A percentile compares a stretch with the other conserved stretches of the same genome.
These are phyloP conservation scores for Candida neerlandica DNA, from an alignment of 1,139 yeast genomes.

Conservation along the genomic window DNA sequence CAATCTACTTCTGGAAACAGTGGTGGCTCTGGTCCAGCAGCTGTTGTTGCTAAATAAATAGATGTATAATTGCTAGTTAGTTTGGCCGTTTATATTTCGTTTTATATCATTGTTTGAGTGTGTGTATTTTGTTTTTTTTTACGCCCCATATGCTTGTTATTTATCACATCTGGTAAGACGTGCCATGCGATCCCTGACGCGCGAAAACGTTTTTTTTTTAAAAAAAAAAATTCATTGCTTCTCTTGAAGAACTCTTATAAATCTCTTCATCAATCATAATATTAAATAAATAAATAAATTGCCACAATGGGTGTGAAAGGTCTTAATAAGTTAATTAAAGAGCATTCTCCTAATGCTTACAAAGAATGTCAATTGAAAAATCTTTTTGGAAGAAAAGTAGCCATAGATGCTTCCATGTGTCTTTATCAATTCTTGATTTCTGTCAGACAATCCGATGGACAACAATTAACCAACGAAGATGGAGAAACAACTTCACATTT, in stretches of 20 bases:
- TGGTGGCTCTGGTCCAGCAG: neutral
- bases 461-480: slow-evolving; percentile 78
- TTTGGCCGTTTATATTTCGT: neutral
- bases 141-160: too few species aligned
- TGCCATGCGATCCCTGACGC: neutral
- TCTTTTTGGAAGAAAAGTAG: slow-evolving; percentile 91
- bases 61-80: neutral
- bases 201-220: neutral
- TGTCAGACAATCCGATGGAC: slow-evolving; percentile 97
- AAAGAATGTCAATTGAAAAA: slow-evolving; percentile 80
- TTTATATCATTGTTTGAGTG: neutral
- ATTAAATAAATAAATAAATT: neutral
- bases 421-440: slow-evolving; percentile 93
- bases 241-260: neutral
- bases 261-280: neutral
- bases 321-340: slow-evolving; percentile 76
- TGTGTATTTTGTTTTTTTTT: neutral
- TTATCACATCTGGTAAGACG: neutral
- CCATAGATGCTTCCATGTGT: slow-evolving; percentile 90
- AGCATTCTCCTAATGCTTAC: slow-evolving; percentile 85
- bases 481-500: slow-evolving; percentile 96
- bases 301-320: slow-evolving; percentile 77
- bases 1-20: neutral
- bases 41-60: slow-evolving; percentile 7
- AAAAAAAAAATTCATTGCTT: neutral